phyloP scores from a whole-genome alignment of 2,329 filamentous ascomycete species.

The Amauroascus verrucosus region DNA sequence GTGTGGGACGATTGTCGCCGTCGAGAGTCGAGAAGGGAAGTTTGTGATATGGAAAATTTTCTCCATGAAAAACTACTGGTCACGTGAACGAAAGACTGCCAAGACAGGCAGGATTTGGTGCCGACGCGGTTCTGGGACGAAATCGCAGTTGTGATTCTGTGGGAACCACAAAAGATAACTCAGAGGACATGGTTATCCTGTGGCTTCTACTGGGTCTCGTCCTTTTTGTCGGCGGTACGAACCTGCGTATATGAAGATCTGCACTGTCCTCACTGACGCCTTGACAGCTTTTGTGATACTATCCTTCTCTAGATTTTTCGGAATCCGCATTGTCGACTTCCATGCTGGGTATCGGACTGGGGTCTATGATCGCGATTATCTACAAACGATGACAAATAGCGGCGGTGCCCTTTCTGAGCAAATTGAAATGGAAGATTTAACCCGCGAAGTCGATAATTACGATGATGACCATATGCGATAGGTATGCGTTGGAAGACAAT shows the following conservation, averaged over 20 bases:
- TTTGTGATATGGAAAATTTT: neutral
- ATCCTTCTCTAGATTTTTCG: conserved; percentile 45
- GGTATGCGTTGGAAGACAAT: neutral
- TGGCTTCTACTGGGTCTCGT: conserved; percentile 6
- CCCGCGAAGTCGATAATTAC: conserved; percentile 33
- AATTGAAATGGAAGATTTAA: conserved; percentile 53
- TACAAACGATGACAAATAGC: conserved; percentile 46
- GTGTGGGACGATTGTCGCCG: neutral
- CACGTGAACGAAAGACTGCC: neutral
- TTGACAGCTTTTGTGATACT: conserved; percentile 41
- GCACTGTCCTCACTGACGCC: conserved; percentile 18
- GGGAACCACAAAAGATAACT: too few relatives aligned
- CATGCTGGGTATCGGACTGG: conserved; percentile 35
- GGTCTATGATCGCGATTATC: conserved; percentile 47
- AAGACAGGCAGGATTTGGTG: too few relatives aligned
- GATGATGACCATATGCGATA: conserved; percentile 10
- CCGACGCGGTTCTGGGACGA: too few relatives aligned
- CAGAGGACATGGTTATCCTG: conserved; percentile 5
- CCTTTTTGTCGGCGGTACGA: conserved; percentile 10
- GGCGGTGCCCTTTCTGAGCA: conserved; percentile 49
- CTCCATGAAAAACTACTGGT: too few relatives aligned
- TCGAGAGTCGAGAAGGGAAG: neutral
- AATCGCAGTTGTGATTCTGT: too few relatives aligned
- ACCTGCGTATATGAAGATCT: neutral
- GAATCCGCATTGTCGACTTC: conserved; percentile 38